phyloP scores from a whole-genome alignment of 1,284 basidiomycete species.

The Ganoderma meredithae region DNA sequence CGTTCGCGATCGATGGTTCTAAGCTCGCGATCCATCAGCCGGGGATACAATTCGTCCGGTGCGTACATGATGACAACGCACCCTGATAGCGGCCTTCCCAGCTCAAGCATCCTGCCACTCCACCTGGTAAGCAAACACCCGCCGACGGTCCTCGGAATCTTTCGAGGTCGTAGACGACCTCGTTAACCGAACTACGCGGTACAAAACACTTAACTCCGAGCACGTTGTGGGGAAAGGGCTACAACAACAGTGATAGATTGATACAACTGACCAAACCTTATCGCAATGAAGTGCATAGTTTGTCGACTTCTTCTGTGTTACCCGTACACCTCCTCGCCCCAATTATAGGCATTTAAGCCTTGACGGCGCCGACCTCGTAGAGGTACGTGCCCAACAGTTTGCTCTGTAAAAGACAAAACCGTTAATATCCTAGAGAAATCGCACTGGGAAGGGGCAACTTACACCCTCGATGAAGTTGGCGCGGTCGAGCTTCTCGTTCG shows the following conservation, averaged over 20 bases:
- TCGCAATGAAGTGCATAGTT: not conserved
- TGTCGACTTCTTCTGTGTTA: constrained; percentile 2
- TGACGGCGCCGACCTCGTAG: constrained; percentile 71
- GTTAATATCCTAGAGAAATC: not conserved
- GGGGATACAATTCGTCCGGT: no score
- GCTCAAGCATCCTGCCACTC: no score
- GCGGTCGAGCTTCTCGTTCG: constrained; percentile 95
- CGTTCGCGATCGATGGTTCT: no score
- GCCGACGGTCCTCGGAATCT: not conserved
- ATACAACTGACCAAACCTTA: constrained; percentile 4
- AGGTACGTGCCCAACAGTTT: constrained; percentile 87
- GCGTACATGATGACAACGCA: no score
- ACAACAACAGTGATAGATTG: constrained; percentile 1
- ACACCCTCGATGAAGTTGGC: constrained; percentile 94
- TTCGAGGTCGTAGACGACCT: not conserved
- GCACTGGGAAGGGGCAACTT: constrained; percentile 39
- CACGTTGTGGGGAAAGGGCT: not conserved
- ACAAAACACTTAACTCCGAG: not conserved
- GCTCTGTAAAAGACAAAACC: constrained; percentile 49
- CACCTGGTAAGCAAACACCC: not conserved
- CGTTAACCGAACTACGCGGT: no score
- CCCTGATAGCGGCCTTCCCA: no score
- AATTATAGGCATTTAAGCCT: not conserved
- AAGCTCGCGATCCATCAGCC: no score
- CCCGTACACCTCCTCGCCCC: not conserved